Evolutionary conservation across 148 eudicot genomes (phyloP).

Genomic region (Fagopyrum esculentum): DNA sequence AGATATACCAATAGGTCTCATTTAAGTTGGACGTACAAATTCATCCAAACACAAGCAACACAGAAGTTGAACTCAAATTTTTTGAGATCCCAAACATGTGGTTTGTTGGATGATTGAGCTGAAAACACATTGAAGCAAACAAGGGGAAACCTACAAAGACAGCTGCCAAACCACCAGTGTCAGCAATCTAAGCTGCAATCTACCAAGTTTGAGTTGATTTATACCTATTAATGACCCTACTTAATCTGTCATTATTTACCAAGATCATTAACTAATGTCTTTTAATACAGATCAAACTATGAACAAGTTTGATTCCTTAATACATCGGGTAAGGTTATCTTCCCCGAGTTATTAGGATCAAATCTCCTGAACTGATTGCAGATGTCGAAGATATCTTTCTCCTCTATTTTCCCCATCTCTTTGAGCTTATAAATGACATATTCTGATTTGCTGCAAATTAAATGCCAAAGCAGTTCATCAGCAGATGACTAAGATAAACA

Average conservation of each 20-base stretch:
- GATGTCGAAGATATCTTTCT: constrained; percentile 48
- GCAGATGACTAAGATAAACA: neutral
- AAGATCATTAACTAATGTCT: neutral
- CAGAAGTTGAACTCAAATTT: neutral
- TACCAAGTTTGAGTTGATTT: neutral
- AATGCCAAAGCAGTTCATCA: neutral
- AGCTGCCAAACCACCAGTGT: neutral
- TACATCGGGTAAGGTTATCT: constrained; percentile 43
- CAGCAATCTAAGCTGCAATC: neutral
- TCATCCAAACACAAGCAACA: neutral
- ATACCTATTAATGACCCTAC: no score
- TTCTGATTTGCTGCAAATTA: constrained; percentile 47
- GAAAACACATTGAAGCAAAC: neutral
- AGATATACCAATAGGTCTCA: neutral
- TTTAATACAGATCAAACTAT: neutral
- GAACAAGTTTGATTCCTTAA: constrained; percentile 17
- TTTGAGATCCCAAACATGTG: neutral
- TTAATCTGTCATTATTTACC: neutral
- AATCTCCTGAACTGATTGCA: constrained; percentile 45
- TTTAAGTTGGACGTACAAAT: neutral
- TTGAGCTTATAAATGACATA: constrained; percentile 54
- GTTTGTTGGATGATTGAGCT: neutral
- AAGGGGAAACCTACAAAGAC: neutral
- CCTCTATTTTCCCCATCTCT: constrained; percentile 59
- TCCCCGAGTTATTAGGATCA: constrained; percentile 47